Conservation (phyloP, 345 rosid genomes). For the Euphorbia peplus region DNA sequence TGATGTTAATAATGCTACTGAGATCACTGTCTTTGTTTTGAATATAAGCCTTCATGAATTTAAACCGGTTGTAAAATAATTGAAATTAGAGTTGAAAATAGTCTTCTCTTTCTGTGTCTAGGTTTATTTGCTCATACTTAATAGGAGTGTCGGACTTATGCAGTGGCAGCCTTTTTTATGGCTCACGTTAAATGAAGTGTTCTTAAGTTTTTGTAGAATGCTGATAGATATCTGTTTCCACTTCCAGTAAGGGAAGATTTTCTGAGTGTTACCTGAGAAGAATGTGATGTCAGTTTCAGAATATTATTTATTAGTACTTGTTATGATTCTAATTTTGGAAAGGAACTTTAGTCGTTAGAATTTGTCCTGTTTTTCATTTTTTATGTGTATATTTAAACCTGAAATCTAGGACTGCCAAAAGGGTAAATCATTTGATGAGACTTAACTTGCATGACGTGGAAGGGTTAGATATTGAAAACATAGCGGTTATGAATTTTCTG, state of each 20-base stretch:
- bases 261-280: not conserved
- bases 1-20: not conserved
- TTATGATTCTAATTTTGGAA: conserved; percentile 1
- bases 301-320: not conserved
- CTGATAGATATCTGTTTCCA: not conserved
- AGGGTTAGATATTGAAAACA: not conserved
- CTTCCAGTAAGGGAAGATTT: not conserved
- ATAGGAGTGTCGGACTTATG: not conserved
- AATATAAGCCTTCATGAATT: not conserved
- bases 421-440: not conserved
- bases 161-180: not conserved
- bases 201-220: not conserved
- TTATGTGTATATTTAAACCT: not conserved
- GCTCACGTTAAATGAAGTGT: not conserved
- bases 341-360: not conserved
- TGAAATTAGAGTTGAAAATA: not conserved
- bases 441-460: not conserved
- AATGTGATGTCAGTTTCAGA: not conserved
- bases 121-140: not conserved
- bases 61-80: not conserved
- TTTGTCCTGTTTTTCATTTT: not conserved
- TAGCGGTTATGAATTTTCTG: not conserved
- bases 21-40: not conserved
- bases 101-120: not conserved
- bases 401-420: no score